Conservation (phyloP, 129 eudicot genomes). For the Arctium lappa region DNA sequence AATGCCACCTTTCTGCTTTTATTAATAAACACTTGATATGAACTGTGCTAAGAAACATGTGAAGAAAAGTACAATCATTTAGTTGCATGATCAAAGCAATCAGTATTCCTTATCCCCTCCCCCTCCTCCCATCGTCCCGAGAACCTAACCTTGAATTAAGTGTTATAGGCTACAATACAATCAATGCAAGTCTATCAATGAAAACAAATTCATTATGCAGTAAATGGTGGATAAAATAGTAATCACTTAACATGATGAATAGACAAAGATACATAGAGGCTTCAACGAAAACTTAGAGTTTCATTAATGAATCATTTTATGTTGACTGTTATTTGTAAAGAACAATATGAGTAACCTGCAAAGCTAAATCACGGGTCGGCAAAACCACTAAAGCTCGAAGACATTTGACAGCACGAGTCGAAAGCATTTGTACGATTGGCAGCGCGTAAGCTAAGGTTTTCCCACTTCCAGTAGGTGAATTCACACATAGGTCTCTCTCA, state of each 20-base stretch:
- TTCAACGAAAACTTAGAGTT: too few relatives aligned
- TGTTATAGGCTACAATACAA: background rate
- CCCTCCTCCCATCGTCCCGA: background rate
- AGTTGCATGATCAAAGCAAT: background rate
- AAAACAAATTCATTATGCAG: background rate
- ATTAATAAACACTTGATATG: background rate
- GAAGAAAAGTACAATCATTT: background rate
- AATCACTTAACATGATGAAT: too few relatives aligned
- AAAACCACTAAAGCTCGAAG: conserved; percentile 84
- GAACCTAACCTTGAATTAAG: background rate
- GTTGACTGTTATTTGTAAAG: background rate
- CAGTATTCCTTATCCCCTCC: background rate
- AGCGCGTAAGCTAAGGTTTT: conserved; percentile 83
- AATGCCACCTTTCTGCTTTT: background rate
- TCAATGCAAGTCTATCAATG: background rate
- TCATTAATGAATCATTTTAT: background rate
- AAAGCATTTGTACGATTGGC: conserved; percentile 81
- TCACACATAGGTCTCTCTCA: conserved; percentile 78
- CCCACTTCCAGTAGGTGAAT: conserved; percentile 96
- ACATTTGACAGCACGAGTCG: conserved; percentile 68
- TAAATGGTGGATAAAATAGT: too few relatives aligned
- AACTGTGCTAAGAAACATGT: background rate
- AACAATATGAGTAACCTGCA: conserved; percentile 57
- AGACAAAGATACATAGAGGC: too few relatives aligned
- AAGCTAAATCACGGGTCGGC: conserved; percentile 90